Evolutionary conservation across 306 rosid species (phyloP).

Genomic region (Ochetophila trinervis): DNA sequence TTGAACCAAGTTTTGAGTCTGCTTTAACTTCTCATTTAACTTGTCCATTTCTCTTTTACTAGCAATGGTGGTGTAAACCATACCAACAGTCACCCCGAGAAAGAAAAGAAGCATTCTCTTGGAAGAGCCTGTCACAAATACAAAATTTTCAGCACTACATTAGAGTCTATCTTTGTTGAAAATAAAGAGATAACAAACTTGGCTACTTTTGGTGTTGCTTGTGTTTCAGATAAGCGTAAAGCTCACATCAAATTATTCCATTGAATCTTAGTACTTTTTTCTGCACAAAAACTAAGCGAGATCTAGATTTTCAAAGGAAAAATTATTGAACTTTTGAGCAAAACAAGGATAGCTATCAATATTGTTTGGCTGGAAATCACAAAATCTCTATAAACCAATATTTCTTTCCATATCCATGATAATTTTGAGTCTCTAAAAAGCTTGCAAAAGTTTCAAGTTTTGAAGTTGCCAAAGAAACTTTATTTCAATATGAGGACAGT

Average conservation of each 20-base stretch:
- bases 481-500: no score
- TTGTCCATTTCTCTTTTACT: conserved; percentile 1
- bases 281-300: no score
- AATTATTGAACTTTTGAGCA: no score
- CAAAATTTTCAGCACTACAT: neutral
- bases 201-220: neutral
- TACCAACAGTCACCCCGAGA: conserved; percentile 1
- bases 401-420: no score
- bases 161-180: neutral
- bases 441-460: no score
- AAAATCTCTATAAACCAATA: no score
- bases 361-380: no score
- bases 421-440: no score
- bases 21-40: conserved; percentile 13
- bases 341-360: no score
- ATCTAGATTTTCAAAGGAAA: no score
- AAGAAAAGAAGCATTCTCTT: conserved; percentile 1
- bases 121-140: neutral
- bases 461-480: no score
- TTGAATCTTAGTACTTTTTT: neutral
- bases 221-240: neutral
- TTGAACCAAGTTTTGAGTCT: conserved; percentile 4
- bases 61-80: neutral
- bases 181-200: neutral
- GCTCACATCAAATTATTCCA: neutral